Evolutionary conservation across 306 rosid species (phyloP).

Genomic region (Malus sieversii): DNA sequence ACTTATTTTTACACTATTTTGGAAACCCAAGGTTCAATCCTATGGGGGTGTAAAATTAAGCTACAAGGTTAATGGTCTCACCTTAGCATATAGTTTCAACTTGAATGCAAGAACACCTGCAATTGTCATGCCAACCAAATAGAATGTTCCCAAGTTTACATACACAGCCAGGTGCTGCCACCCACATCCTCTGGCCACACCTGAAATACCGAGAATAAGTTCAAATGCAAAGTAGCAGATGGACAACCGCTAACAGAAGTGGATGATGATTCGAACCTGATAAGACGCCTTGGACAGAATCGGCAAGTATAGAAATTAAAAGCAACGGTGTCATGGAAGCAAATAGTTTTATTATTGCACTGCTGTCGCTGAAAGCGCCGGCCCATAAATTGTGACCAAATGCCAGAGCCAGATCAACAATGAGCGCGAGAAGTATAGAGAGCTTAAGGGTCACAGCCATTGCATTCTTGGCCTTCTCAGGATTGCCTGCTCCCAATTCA

Average conservation of each 20-base stretch:
- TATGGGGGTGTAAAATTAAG: not conserved
- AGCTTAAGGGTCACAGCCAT: slow-evolving; percentile 64
- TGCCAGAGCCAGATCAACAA: slow-evolving; percentile 37
- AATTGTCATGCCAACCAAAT: slow-evolving; percentile 58
- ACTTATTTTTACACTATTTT: no score
- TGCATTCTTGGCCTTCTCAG: slow-evolving; percentile 55
- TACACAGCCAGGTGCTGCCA: slow-evolving; percentile 63
- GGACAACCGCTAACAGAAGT: not conserved
- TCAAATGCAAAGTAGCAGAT: not conserved
- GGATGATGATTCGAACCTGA: slow-evolving; percentile 48
- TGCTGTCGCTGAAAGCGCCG: slow-evolving; percentile 42
- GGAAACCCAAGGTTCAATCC: not conserved
- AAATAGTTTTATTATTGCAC: slow-evolving; percentile 39
- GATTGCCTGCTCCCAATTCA: slow-evolving; percentile 76
- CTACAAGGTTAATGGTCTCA: slow-evolving; percentile 4
- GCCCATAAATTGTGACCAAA: slow-evolving; percentile 70
- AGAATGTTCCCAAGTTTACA: slow-evolving; percentile 60
- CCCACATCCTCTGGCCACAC: slow-evolving; percentile 83
- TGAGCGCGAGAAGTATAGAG: slow-evolving; percentile 45
- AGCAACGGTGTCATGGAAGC: slow-evolving; percentile 66
- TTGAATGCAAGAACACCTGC: slow-evolving; percentile 54
- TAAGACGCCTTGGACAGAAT: slow-evolving; percentile 69
- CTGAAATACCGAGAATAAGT: slow-evolving; percentile 22
- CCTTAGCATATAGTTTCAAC: slow-evolving; percentile 49
- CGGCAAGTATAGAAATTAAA: slow-evolving; percentile 45